Percentiles rank a stretch among this genome's conserved stretches.
Conservation (phyloP, 2,329 filamentous ascomycete genomes). For the Ophiocordyceps camponoti-leonardi region DNA sequence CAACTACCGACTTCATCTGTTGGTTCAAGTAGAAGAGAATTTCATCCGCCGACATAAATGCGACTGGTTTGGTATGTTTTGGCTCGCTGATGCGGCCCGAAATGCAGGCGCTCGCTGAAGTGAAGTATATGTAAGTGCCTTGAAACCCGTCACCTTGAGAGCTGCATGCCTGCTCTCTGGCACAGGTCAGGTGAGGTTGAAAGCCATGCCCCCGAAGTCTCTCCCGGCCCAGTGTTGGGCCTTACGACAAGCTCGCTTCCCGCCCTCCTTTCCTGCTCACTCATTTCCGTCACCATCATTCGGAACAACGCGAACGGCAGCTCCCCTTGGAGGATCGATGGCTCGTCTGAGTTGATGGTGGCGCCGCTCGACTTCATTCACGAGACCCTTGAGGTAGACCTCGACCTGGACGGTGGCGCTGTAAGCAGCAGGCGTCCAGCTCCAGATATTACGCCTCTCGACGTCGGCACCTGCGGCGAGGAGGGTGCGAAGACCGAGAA, state of each 20-base stretch:
- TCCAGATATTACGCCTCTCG: slow-evolving; percentile 53
- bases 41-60: neutral
- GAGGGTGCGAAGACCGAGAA: slow-evolving; percentile 60
- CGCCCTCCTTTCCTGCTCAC: slow-evolving; percentile 5
- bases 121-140: no score
- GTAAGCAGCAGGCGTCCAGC: slow-evolving; percentile 73
- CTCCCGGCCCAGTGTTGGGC: neutral
- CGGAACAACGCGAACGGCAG: slow-evolving; percentile 26
- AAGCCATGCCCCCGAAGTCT: neutral
- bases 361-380: slow-evolving; percentile 52
- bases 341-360: slow-evolving; percentile 19
- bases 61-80: neutral
- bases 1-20: neutral
- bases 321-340: slow-evolving; percentile 22
- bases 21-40: no score
- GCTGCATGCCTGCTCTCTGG: neutral
- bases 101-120: neutral
- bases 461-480: slow-evolving; percentile 65
- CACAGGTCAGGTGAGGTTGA: neutral
- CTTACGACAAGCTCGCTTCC: no score
- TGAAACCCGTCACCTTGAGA: neutral
- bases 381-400: slow-evolving; percentile 64
- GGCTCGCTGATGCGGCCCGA: neutral
- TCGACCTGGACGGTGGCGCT: slow-evolving; percentile 69
- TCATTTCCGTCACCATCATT: slow-evolving; percentile 18